A percentile compares a stretch with the other conserved stretches of the same genome.
These are phyloP conservation scores for Medicago truncatula DNA, from an alignment of 306 rosid genomes.

Conservation along the genomic window DNA sequence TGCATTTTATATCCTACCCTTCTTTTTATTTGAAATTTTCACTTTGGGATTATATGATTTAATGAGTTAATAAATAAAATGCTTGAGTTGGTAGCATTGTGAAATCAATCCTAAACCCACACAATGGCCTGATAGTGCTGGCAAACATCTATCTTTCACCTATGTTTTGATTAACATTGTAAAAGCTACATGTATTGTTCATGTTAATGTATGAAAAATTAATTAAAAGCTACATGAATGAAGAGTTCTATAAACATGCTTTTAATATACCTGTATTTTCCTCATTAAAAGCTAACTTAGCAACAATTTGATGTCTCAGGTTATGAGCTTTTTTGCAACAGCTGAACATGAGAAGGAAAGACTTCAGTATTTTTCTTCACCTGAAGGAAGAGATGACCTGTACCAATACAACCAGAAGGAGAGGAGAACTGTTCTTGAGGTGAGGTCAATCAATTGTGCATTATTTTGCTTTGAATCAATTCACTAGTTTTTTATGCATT, in stretches of 20 bases:
- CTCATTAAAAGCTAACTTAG: conserved; percentile 36
- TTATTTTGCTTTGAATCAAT: conserved; percentile 21
- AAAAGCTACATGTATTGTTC: neutral
- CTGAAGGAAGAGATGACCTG: conserved; percentile 97
- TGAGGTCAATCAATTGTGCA: conserved; percentile 41
- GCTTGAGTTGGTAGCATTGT: neutral
- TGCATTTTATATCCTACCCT: neutral
- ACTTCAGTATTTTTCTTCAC: conserved; percentile 85
- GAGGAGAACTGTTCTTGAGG: conserved; percentile 93
- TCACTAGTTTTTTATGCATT: conserved; percentile 12
- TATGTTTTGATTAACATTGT: neutral
- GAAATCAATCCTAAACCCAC: neutral
- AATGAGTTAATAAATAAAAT: neutral
- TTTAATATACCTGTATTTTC: conserved; percentile 15
- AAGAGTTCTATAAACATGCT: conserved; percentile 9
- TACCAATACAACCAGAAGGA: conserved; percentile 96
- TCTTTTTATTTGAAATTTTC: conserved; percentile 1
- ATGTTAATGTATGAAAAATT: conserved; percentile 3
- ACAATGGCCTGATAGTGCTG: neutral
- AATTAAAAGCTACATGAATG: neutral
- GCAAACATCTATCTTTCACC: neutral
- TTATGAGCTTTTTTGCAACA: conserved; percentile 79
- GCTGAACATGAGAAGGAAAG: conserved; percentile 88
- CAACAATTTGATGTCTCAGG: conserved; percentile 55
- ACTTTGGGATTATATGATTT: conserved; percentile 13